Evolutionary conservation across 2,329 filamentous ascomycete species (phyloP).

Genomic region (Cordyceps cateniannulata): DNA sequence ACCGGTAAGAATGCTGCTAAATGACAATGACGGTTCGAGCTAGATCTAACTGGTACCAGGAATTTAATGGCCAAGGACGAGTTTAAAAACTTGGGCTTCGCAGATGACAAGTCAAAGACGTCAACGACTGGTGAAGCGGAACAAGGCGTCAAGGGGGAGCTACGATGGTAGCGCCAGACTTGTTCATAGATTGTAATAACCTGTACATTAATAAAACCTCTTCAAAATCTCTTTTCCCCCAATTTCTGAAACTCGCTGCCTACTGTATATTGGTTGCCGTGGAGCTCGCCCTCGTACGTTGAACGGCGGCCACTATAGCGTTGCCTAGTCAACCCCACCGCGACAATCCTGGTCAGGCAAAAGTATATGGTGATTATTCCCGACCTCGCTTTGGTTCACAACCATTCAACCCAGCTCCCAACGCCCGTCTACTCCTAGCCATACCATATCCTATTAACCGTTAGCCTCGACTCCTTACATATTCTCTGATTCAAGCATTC

Average conservation of each 20-base stretch:
- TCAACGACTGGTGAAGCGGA: constrained; percentile 21
- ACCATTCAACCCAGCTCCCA: constrained; percentile 8
- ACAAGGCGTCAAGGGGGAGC: constrained; percentile 31
- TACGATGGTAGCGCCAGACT: constrained; percentile 25
- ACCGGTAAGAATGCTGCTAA: constrained; percentile 55
- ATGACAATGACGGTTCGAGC: not conserved
- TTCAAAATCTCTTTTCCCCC: not conserved
- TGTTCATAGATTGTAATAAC: not conserved
- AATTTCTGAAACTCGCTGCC: not conserved
- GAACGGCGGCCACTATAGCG: constrained; percentile 5
- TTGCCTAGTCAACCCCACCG: constrained; percentile 24
- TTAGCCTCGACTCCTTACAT: constrained; percentile 7
- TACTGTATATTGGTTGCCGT: not conserved
- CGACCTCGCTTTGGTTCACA: constrained; percentile 8
- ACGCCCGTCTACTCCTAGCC: not conserved
- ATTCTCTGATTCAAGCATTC: constrained; percentile 22
- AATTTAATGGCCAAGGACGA: constrained; percentile 96
- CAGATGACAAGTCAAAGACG: constrained; percentile 23
- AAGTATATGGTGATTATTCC: constrained; percentile 2
- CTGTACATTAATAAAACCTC: constrained; percentile 3
- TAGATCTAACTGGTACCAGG: constrained; percentile 35
- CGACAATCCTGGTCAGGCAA: not conserved
- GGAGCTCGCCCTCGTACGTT: not conserved
- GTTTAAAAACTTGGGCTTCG: constrained; percentile 86
- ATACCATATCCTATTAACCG: not conserved